phyloP scores from a whole-genome alignment of 164 flowering plant genomes.

The Platanus orientalis region DNA sequence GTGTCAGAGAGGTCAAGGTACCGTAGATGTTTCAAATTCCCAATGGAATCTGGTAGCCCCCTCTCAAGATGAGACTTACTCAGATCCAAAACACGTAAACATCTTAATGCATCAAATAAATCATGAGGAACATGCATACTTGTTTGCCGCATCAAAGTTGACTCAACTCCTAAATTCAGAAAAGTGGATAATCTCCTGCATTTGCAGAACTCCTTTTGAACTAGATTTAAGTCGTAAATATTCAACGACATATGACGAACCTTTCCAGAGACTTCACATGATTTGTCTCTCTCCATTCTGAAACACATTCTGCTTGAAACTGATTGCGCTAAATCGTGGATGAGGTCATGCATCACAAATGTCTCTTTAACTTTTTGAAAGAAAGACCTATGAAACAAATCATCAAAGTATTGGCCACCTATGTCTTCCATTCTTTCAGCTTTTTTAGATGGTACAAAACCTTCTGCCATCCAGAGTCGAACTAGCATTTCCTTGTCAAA shows the following conservation, averaged over 20 bases:
- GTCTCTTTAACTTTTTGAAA: background rate
- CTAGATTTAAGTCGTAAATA: background rate
- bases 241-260: background rate
- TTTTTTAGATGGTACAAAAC: constrained; percentile 9
- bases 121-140: background rate
- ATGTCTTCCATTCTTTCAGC: background rate
- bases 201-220: background rate
- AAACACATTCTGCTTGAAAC: constrained; percentile 4
- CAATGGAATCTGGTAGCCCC: constrained; percentile 8
- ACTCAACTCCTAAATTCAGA: background rate
- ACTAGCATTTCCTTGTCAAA: background rate
- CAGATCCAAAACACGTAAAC: constrained; percentile 4
- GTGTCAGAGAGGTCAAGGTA: constrained; percentile 1
- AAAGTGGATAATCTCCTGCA: background rate
- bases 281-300: background rate
- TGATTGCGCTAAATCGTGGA: constrained; percentile 5
- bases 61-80: too few relatives aligned
- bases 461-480: background rate
- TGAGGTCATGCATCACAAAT: constrained; percentile 9
- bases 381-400: constrained; percentile 7
- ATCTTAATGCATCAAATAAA: background rate
- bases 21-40: constrained; percentile 15
- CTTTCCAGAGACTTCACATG: background rate
- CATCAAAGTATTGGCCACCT: constrained; percentile 12
- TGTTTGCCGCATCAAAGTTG: too few relatives aligned